These are phyloP conservation scores for Anisodus tanguticus DNA, from an alignment of 257 asterid species.

Conservation along the genomic window DNA sequence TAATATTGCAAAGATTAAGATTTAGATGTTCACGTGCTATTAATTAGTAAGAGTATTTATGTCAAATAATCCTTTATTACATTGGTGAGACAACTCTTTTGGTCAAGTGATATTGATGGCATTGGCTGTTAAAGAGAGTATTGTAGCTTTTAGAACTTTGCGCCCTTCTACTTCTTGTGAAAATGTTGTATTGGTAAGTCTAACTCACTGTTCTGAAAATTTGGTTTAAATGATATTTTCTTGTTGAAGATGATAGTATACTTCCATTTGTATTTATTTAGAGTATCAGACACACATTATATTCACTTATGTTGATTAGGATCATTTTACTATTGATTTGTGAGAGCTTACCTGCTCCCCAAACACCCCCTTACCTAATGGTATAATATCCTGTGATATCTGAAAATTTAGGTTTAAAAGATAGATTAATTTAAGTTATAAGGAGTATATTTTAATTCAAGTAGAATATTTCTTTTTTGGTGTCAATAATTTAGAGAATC, in stretches of 20 bases:
- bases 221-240: not conserved
- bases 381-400: not conserved
- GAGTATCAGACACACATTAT: not conserved
- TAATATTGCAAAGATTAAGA: not conserved
- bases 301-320: not conserved
- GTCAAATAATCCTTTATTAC: not conserved
- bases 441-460: not conserved
- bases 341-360: not conserved
- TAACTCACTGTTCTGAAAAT: not conserved
- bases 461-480: not conserved
- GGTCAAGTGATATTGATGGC: not conserved
- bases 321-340: constrained; percentile 6
- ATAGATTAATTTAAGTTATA: too few relatives aligned
- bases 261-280: not conserved
- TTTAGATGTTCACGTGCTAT: not conserved
- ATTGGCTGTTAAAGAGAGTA: not conserved
- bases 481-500: not conserved
- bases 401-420: not conserved
- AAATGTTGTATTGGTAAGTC: constrained; percentile 7
- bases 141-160: not conserved
- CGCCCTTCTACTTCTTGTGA: not conserved
- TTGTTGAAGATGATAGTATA: not conserved
- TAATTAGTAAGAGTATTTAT: not conserved
- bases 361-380: not conserved
- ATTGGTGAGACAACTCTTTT: not conserved